Percentiles rank a stretch among this genome's conserved stretches.
phyloP scores from a whole-genome alignment of 192 early-diverging fungal species.

The Rhizophagus sp. region DNA sequence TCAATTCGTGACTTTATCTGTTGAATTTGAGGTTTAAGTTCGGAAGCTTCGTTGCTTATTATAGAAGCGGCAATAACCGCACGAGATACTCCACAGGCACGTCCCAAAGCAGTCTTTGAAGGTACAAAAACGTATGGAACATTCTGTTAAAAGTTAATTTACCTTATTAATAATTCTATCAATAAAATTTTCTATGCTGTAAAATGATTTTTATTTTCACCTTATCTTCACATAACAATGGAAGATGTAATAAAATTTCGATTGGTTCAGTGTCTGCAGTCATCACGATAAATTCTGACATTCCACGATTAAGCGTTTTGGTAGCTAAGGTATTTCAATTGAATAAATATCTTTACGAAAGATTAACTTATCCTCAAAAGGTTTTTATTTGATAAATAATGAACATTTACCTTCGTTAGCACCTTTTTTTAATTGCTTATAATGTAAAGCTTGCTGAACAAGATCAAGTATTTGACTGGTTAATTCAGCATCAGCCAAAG shows the following conservation, averaged over 20 bases:
- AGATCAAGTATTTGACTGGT: slow-evolving; percentile 94
- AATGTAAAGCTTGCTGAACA: slow-evolving; percentile 98
- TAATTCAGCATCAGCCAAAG: slow-evolving; percentile 87
- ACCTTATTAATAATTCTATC: neutral
- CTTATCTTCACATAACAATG: slow-evolving; percentile 98
- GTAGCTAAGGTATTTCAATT: slow-evolving; percentile 57
- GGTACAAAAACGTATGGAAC: slow-evolving; percentile 99
- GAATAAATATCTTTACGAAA: neutral
- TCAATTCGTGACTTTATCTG: slow-evolving; percentile 92
- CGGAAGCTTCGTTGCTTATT: slow-evolving; percentile 97
- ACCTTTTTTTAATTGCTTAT: slow-evolving; percentile 99
- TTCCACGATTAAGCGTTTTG: slow-evolving; percentile 99
- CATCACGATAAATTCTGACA: slow-evolving; percentile 98
- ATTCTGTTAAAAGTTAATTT: slow-evolving; percentile 57
- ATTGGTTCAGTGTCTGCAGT: slow-evolving; percentile 97
- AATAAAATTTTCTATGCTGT: neutral
- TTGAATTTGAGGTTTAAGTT: slow-evolving; percentile 91
- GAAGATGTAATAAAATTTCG: slow-evolving; percentile 97
- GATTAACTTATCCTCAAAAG: neutral
- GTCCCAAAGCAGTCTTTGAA: slow-evolving; percentile 93
- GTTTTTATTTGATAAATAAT: neutral
- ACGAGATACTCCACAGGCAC: slow-evolving; percentile 96
- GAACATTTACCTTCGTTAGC: slow-evolving; percentile 81
- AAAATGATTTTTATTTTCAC: slow-evolving; percentile 27
- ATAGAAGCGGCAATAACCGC: slow-evolving; percentile 91